Base-by-base conservation (phyloP, 1,284 basidiomycete genomes). In the Malassezia slooffiae region DNA sequence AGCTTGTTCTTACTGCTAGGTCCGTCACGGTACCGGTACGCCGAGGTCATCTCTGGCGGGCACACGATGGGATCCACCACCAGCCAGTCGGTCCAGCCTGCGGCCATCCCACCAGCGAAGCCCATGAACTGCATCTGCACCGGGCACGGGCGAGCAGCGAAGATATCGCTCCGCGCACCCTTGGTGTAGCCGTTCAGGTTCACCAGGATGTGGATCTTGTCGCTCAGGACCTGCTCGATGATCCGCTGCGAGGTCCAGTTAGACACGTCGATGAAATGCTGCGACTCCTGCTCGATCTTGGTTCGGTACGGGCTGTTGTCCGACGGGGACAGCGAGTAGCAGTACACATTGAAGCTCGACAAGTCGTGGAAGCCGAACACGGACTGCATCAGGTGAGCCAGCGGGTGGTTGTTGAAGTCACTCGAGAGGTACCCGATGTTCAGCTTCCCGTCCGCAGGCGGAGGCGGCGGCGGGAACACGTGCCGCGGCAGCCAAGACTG, bases 121-220 rank as follows among this genome's bases (percentile, higher is more conserved):
- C 67, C 66, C 60, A 70, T 68, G 30, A 79, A 72, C 44, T 77
- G 76, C 54, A 80, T 72, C 62, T 80, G 78, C 8, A 80, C 67
- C 0, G 79, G 78, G 43, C 74, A 75, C 12, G 78, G 76, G 21
- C 79, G 70, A 1, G 75, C 75, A 7, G 78, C 79, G 48, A 80
- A 80, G 11, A 80, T 72, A 50, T 80, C 79, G 54, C 80, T 80
- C 38, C 74, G 68, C 3, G 79, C 76, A 9, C 78, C 79, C 60
- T 79, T 80, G n/a, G 79, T 80, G 53, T 80, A 80, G 4, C 79
- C 79, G 16, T 77, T 78, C 4, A 79, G 63, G 50, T 79, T 78
- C 47, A 79, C 70, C 16, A 79, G 73, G 74, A 67, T 73, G 53
- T 80, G 78, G 45, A 80, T 77, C 37, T 74, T 71, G 50, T 79